Conservation (phyloP, 257 asterid species). For the Capsicum pubescens region DNA sequence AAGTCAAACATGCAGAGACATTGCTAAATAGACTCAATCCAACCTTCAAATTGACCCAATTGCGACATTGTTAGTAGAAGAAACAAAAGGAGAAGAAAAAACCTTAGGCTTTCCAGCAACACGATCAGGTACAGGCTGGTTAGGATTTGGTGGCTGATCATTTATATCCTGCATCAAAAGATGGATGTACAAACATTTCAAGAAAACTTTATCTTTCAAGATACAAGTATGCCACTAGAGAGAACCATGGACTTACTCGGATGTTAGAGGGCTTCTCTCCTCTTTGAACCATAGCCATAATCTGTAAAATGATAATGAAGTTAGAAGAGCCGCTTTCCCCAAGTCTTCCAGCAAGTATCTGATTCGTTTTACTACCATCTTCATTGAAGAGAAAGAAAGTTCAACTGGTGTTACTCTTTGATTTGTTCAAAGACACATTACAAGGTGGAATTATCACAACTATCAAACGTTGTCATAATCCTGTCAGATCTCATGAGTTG, state of each 20-base stretch:
- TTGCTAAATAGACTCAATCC: background rate
- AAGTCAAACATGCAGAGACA: conserved; percentile 4
- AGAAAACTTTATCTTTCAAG: conserved; percentile 13
- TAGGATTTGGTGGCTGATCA: conserved; percentile 94
- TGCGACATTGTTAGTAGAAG: background rate
- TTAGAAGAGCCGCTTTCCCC: conserved; percentile 20
- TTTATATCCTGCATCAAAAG: conserved; percentile 68
- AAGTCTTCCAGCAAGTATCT: background rate
- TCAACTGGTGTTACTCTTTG: conserved; percentile 9
- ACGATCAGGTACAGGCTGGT: conserved; percentile 78
- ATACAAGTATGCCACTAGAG: conserved; percentile 20
- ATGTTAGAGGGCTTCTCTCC: conserved; percentile 94
- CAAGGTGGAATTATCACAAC: background rate
- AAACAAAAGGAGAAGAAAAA: conserved; percentile 30
- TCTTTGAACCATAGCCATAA: conserved; percentile 89
- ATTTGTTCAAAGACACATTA: conserved; percentile 21
- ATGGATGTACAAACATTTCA: conserved; percentile 26
- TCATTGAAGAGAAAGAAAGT: conserved; percentile 5
- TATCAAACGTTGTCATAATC: conserved; percentile 15
- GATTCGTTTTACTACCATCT: conserved; percentile 4
- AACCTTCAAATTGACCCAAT: conserved; percentile 23
- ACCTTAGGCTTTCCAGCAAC: conserved; percentile 84
- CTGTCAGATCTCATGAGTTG: conserved; percentile 22
- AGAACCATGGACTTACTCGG: conserved; percentile 57
- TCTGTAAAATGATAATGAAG: conserved; percentile 51